These are phyloP conservation scores for Fusarium burgessii DNA, from an alignment of 2,329 filamentous ascomycete species.

Conservation along the genomic window DNA sequence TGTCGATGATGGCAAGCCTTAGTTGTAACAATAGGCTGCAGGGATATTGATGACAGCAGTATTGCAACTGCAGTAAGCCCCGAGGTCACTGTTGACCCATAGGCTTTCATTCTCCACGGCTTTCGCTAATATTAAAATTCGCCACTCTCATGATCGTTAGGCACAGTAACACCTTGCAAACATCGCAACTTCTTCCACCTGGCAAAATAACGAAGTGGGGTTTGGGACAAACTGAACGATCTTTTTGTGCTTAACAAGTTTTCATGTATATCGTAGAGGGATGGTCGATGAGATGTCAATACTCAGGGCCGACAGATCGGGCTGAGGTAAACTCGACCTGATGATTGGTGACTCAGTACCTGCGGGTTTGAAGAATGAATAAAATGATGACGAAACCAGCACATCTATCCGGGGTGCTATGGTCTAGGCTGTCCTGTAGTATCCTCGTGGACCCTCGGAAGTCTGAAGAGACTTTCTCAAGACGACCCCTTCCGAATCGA, in stretches of 20 bases:
- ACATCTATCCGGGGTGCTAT: neutral
- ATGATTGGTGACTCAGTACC: neutral
- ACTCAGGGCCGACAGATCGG: neutral
- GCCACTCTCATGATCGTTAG: conserved; percentile 35
- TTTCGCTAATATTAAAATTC: conserved; percentile 31
- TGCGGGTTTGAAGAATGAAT: neutral
- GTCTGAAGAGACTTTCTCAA: neutral
- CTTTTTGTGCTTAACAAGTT: neutral
- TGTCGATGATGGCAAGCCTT: neutral
- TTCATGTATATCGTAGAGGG: neutral
- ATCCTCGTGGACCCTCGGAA: neutral
- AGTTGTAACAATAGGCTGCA: conserved; percentile 1
- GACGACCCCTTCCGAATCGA: neutral
- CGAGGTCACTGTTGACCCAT: conserved; percentile 15
- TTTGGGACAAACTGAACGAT: neutral
- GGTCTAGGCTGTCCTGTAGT: neutral
- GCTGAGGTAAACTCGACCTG: neutral
- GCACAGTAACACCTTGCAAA: conserved; percentile 15
- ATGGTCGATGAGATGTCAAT: neutral
- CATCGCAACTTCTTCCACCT: conserved; percentile 8
- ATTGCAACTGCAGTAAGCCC: conserved; percentile 23
- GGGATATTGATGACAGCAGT: conserved; percentile 30
- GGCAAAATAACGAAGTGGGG: neutral
- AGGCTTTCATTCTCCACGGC: conserved; percentile 25
- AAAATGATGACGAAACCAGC: neutral